These are phyloP conservation scores for Solanum pinnatisectum DNA, from an alignment of 257 asterid species.

Conservation along the genomic window DNA sequence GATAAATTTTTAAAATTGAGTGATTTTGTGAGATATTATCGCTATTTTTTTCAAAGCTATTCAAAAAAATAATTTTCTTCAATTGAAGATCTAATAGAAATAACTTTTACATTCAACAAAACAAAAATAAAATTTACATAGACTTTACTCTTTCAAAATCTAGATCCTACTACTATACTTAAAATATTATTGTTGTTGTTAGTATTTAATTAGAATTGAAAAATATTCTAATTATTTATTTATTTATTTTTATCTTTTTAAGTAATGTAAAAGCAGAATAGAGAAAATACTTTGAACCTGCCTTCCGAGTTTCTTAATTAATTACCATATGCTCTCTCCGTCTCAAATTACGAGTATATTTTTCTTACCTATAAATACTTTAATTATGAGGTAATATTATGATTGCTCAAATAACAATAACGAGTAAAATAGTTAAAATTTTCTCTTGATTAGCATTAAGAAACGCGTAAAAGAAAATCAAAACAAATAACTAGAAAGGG, in stretches of 20 bases:
- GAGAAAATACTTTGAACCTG: background rate
- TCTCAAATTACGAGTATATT: background rate
- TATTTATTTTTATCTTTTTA: background rate
- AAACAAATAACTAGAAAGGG: background rate
- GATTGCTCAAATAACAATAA: background rate
- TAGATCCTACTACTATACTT: background rate
- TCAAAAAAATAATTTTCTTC: background rate
- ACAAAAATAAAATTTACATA: background rate
- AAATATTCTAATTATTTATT: background rate
- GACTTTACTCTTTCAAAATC: background rate
- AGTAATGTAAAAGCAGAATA: background rate
- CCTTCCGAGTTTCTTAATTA: background rate
- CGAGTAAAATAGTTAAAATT: no score
- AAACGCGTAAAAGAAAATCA: background rate
- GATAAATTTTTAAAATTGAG: no score
- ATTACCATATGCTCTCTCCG: background rate
- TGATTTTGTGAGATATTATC: no score
- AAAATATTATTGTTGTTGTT: background rate
- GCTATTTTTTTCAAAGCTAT: background rate
- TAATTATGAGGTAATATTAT: background rate
- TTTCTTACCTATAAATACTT: background rate
- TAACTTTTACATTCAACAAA: background rate
- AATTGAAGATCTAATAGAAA: fast-evolving
- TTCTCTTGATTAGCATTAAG: no score
- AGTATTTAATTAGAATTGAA: background rate